Evolutionary conservation across 495 filamentous ascomycete genomes (phyloP).

Genomic region (Tetracladium marchalianum): DNA sequence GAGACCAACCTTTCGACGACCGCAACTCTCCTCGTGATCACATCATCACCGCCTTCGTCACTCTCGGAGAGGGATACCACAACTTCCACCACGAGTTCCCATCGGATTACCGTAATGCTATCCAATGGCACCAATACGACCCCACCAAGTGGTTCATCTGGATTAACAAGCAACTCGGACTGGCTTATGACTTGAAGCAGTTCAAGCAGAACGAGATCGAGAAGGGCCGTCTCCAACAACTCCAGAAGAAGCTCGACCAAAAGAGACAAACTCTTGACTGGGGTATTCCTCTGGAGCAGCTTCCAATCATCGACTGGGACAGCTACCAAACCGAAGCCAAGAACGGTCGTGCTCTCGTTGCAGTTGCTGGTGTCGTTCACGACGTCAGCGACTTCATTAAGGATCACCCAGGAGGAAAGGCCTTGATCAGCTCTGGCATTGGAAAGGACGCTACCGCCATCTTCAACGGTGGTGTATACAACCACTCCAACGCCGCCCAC

Average conservation of each 20-base stretch:
- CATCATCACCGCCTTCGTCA: conserved; percentile 88
- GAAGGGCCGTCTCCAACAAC: conserved; percentile 94
- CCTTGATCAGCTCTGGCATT: conserved; percentile 82
- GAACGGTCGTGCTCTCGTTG: conserved; percentile 78
- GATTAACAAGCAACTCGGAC: conserved; percentile 84
- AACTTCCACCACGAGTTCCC: conserved; percentile 99
- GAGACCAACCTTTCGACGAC: conserved; percentile 98
- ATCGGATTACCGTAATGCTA: conserved; percentile 96
- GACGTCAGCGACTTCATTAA: conserved; percentile 92
- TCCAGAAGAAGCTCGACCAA: conserved; percentile 98
- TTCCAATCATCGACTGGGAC: conserved; percentile 95
- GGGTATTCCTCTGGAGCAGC: conserved; percentile 87
- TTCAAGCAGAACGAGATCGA: conserved; percentile 98
- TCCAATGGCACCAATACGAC: conserved; percentile 97
- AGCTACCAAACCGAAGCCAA: conserved; percentile 83
- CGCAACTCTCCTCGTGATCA: conserved; percentile 97
- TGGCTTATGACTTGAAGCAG: conserved; percentile 93
- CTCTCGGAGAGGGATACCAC: conserved; percentile 96
- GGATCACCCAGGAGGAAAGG: conserved; percentile 94
- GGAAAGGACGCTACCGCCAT: conserved; percentile 98
- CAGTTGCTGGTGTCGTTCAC: conserved; percentile 91
- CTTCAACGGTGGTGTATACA: conserved; percentile 98
- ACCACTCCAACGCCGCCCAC: conserved; percentile 96
- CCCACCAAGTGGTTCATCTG: conserved; percentile 98
- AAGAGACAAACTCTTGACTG: conserved; percentile 88